phyloP scores from a whole-genome alignment of 192 early-diverging fungal species.

The Coemansia sp. region DNA sequence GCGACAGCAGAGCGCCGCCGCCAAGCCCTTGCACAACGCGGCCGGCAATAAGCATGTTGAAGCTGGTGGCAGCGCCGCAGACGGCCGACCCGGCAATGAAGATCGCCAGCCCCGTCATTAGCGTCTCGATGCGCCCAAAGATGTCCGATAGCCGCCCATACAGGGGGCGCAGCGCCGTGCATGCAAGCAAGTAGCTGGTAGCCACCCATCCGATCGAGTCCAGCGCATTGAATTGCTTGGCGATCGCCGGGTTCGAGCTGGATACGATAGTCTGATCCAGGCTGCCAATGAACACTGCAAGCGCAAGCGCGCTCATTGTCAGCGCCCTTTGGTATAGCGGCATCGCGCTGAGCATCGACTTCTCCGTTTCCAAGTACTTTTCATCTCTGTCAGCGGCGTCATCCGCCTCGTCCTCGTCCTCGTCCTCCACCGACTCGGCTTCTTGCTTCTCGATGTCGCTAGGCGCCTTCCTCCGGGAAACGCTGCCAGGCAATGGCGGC shows the following conservation, averaged over 20 bases:
- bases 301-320: constrained; percentile 34
- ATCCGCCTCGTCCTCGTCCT: not conserved
- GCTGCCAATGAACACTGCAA: constrained; percentile 50
- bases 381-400: constrained; percentile 16
- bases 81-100: constrained; percentile 58
- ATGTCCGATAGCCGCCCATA: constrained; percentile 83
- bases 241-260: constrained; percentile 64
- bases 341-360: constrained; percentile 27
- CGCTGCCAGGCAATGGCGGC: not conserved
- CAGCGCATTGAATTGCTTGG: constrained; percentile 57
- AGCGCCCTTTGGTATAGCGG: constrained; percentile 15
- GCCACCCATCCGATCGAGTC: constrained; percentile 75
- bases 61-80: constrained; percentile 57
- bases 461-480: not conserved
- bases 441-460: not conserved
- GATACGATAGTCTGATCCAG: constrained; percentile 66
- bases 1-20: constrained; percentile 63
- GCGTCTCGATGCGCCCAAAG: constrained; percentile 69
- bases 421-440: not conserved
- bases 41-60: constrained; percentile 67
- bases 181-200: constrained; percentile 64
- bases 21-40: constrained; percentile 69
- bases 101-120: constrained; percentile 57
- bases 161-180: constrained; percentile 73
- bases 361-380: constrained; percentile 7